Conservation (phyloP, 73 alveolate species). For the Symbiodinium pilosum region DNA sequence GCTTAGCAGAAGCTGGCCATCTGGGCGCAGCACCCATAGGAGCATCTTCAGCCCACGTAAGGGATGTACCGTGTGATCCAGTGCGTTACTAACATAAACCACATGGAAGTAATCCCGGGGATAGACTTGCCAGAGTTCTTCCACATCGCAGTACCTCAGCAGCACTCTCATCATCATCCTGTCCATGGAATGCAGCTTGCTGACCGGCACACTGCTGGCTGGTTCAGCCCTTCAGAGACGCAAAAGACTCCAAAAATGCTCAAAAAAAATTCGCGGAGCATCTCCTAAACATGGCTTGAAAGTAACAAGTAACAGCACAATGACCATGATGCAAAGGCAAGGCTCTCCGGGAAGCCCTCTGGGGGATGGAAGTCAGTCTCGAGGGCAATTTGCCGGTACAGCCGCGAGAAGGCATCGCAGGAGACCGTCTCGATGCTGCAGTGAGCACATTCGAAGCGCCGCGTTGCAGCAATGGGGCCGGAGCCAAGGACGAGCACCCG, state of each 20-base stretch:
- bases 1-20: slow-evolving; percentile 54
- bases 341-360: slow-evolving; percentile 71
- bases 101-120: slow-evolving; percentile 60
- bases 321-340: background rate
- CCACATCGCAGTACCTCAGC: slow-evolving; percentile 76
- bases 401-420: slow-evolving; percentile 75
- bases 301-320: no score
- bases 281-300: no score
- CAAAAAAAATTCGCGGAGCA: no score
- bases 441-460: background rate
- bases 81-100: slow-evolving; percentile 75
- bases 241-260: no score
- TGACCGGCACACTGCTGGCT: no score
- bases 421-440: background rate
- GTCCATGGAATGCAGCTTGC: no score
- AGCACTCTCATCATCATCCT: no score
- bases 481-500: slow-evolving; percentile 77
- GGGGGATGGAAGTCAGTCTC: slow-evolving; percentile 55
- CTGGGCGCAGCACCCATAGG: slow-evolving; percentile 61
- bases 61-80: slow-evolving; percentile 89
- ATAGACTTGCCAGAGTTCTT: slow-evolving; percentile 81
- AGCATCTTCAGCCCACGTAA: slow-evolving; percentile 39
- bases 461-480: slow-evolving; percentile 70
- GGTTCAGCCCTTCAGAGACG: no score
- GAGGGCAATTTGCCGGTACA: slow-evolving; percentile 54